phyloP scores from a whole-genome alignment of 2,329 filamentous ascomycete genomes.

The Fusarium brevicatenulatum region DNA sequence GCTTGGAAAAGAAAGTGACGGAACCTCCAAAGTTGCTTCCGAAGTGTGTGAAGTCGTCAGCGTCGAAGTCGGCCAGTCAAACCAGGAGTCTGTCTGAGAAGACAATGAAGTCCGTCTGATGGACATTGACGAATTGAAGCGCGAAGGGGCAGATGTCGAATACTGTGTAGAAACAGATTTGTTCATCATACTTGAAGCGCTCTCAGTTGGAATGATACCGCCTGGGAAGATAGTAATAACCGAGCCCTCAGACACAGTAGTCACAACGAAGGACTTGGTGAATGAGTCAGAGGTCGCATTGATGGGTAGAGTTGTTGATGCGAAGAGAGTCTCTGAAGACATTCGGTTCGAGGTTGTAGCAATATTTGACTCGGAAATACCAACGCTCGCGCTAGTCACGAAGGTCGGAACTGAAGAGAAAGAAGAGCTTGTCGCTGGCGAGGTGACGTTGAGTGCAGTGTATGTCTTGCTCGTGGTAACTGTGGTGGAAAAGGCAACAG shows the following conservation, averaged over 20 bases:
- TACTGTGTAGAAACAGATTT: conserved; percentile 9
- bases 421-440: conserved; percentile 5
- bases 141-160: conserved; percentile 4
- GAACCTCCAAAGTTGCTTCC: background rate
- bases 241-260: conserved; percentile 23
- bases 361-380: background rate
- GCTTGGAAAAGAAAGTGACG: conserved; percentile 10
- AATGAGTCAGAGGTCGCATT: conserved; percentile 7
- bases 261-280: background rate
- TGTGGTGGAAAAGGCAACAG: background rate
- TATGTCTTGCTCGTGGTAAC: background rate
- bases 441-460: background rate
- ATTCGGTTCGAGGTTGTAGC: background rate
- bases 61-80: conserved; percentile 33
- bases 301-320: conserved; percentile 13
- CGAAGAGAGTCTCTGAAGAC: background rate
- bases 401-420: background rate
- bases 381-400: background rate
- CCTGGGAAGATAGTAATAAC: conserved; percentile 34
- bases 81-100: conserved; percentile 1
- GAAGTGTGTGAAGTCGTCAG: conserved; percentile 7
- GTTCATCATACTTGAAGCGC: conserved; percentile 1
- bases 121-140: conserved; percentile 6
- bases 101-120: background rate
- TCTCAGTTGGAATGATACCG: conserved; percentile 12